Evolutionary conservation across 2,329 filamentous ascomycete genomes (phyloP), one percentile per base, ranked within the genome.

Genomic region (Hyphodiscus sp.): DNA sequence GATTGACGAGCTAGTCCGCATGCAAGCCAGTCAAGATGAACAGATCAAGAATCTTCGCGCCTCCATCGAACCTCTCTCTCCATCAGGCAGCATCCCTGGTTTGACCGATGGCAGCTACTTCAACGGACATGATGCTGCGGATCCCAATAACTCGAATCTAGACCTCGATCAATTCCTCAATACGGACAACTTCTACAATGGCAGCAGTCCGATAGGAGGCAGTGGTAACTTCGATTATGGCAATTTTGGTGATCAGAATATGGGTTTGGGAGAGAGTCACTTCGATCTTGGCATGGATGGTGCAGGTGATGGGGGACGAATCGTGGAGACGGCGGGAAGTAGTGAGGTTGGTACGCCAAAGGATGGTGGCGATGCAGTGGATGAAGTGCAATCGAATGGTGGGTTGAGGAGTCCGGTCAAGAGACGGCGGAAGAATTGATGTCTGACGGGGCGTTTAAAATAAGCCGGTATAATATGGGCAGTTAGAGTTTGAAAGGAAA

Each of bases 11-110:
- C 76, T 97, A 1, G 82, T 89, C 58, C 85, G 85, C 44, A 76
- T 96, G 63, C 89, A 95, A 66, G 81, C 82, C 20, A 84, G 92
- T 55, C 91, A 96, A 64, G 84, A 87, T 56, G 79, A 79, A 47
- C 86, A 87, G 47, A 86, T 96, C 1, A 82, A 88, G 57, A 83
- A 88, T 54, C 76, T 96, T 10, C 83, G 83, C 49, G 83, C 82
- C 52, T 74, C 90, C 16, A 77, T 96, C 8, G 85, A 87, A 7
- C 91, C 91, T 0, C 76, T 95, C 13, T 91, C 86, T 63, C 91
- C 91, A 0, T 88, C 82, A 0, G 90, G 89, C 4, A 79, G 81
- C 16, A 88, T 95, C 38, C 87, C 89, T 1, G 88, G 88, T 4
- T 69, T 94, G 1, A 76, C 78, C 2, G 69, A 65, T 10, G 61